phyloP scores from a whole-genome alignment of 1,284 basidiomycete genomes.

The Boletus smithii region DNA sequence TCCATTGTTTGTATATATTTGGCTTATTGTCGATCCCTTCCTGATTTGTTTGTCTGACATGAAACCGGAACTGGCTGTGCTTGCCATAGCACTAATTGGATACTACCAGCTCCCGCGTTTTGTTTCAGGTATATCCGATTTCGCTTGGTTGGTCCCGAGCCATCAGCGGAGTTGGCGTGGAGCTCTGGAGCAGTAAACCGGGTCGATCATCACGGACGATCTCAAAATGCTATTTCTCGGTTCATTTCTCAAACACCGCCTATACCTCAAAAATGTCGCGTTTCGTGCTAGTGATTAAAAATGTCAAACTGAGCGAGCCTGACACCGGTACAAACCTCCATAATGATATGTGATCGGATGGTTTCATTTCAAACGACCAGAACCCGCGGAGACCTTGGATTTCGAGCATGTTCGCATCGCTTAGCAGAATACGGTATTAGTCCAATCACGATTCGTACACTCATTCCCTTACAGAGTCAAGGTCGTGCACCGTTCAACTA shows the following conservation, averaged over 20 bases:
- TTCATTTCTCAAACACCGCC: slow-evolving; percentile 10
- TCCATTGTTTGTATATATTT: slow-evolving; percentile 24
- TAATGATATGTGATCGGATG: neutral
- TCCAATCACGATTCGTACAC: neutral
- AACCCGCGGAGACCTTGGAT: slow-evolving; percentile 19
- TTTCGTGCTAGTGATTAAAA: slow-evolving; percentile 5
- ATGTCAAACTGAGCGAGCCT: slow-evolving; percentile 1
- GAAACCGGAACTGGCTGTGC: no score
- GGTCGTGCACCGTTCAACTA: no score
- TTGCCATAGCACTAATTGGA: no score
- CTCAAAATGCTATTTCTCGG: slow-evolving; percentile 3
- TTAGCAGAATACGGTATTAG: no score
- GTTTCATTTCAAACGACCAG: slow-evolving; percentile 8
- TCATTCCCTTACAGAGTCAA: no score
- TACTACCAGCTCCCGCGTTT: no score
- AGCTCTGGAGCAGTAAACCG: neutral
- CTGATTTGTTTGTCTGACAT: no score
- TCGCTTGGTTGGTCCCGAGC: neutral
- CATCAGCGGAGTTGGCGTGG: slow-evolving; percentile 6
- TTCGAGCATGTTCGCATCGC: no score
- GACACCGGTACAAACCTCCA: neutral
- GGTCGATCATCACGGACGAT: slow-evolving; percentile 1
- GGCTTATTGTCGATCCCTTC: no score
- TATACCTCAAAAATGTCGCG: neutral
- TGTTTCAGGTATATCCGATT: slow-evolving; percentile 19